These are phyloP conservation scores for Mortierella sp. DNA, from an alignment of 371 early-diverging fungal species.

Conservation along the genomic window DNA sequence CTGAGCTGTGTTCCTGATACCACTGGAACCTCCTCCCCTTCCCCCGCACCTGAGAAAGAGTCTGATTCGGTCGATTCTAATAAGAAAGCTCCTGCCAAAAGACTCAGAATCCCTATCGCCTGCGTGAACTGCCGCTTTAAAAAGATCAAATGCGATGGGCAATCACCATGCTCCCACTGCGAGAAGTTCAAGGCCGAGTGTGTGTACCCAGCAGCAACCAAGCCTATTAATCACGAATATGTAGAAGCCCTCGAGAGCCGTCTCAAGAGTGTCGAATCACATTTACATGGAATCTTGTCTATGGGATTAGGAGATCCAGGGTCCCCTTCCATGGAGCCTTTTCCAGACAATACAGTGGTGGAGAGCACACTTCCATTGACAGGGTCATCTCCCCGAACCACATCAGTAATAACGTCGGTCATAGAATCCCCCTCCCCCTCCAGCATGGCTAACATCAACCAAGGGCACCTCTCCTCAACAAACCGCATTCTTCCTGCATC, in stretches of 20 bases:
- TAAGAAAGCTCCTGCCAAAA: slow-evolving; percentile 53
- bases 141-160: slow-evolving; percentile 75
- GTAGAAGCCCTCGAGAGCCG: slow-evolving; percentile 52
- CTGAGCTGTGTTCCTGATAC: not conserved
- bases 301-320: slow-evolving; percentile 3
- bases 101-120: slow-evolving; percentile 72
- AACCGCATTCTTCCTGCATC: not conserved
- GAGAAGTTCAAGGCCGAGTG: slow-evolving; percentile 61
- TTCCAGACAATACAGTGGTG: not conserved
- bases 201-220: slow-evolving; percentile 60
- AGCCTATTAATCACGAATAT: slow-evolving; percentile 50
- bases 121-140: slow-evolving; percentile 70
- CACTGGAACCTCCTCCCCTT: not conserved
- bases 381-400: not conserved
- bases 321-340: not conserved
- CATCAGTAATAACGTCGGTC: not conserved
- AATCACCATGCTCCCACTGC: slow-evolving; percentile 72
- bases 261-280: slow-evolving; percentile 39
- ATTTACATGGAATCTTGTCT: slow-evolving; percentile 24
- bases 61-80: not conserved
- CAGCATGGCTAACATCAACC: not conserved
- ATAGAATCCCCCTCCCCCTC: not conserved
- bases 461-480: not conserved
- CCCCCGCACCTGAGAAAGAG: slow-evolving; percentile 14
- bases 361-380: not conserved